Percentiles rank a stretch among this genome's conserved stretches.
Conservation (phyloP, 345 rosid species). For the Pugionium cornutum region DNA sequence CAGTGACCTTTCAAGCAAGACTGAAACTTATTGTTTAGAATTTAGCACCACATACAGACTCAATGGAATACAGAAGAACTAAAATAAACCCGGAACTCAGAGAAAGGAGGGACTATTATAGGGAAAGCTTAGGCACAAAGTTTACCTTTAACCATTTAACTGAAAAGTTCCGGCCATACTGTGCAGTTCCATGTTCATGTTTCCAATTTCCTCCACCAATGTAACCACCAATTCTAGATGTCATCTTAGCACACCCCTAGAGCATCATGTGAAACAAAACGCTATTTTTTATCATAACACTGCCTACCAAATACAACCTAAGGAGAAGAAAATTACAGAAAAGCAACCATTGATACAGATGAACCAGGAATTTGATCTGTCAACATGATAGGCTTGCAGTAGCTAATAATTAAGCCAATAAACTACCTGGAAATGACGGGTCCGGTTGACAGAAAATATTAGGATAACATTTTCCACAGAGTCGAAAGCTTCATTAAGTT, state of each 20-base stretch:
- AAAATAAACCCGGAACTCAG: slow-evolving; percentile 7
- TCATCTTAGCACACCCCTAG: slow-evolving; percentile 99
- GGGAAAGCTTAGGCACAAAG: slow-evolving; percentile 16
- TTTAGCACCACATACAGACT: slow-evolving; percentile 1
- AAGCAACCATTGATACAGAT: slow-evolving; percentile 21
- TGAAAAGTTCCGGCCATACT: slow-evolving; percentile 94
- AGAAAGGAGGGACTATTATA: neutral
- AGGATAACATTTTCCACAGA: slow-evolving; percentile 85
- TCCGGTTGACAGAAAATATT: slow-evolving; percentile 92
- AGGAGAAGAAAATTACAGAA: slow-evolving; percentile 19
- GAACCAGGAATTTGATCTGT: neutral
- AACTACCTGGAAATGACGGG: slow-evolving; percentile 94
- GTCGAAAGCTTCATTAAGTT: slow-evolving; percentile 96
- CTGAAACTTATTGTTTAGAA: slow-evolving; percentile 5
- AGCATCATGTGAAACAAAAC: slow-evolving; percentile 22
- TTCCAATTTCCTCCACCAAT: slow-evolving; percentile 95
- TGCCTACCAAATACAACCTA: slow-evolving; percentile 12
- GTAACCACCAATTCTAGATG: slow-evolving; percentile 88
- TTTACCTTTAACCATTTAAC: slow-evolving; percentile 97
- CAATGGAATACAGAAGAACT: neutral
- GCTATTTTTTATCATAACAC: slow-evolving; percentile 2
- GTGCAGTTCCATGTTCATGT: slow-evolving; percentile 98
- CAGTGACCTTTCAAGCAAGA: slow-evolving; percentile 7
- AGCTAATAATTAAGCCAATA: slow-evolving; percentile 19
- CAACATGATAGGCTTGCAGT: neutral